Base-by-base conservation (phyloP, 2,329 filamentous ascomycete species). In the Dactylonectria macrodidyma region DNA sequence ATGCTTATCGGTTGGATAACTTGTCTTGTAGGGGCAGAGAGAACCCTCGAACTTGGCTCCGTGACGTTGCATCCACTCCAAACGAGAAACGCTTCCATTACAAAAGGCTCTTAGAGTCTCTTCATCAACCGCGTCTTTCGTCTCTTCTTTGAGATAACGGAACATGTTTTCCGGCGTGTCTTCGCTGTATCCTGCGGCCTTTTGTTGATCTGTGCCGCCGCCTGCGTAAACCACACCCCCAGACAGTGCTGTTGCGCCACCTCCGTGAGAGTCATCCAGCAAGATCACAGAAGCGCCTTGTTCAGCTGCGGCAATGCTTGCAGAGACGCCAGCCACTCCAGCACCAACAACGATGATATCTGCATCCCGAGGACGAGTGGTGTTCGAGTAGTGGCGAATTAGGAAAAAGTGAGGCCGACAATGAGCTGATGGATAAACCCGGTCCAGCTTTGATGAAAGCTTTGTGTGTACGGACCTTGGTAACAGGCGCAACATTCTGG, bases 271-370 rank as follows among this genome's bases (percentile, higher is more conserved):
- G 46, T 48, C 1, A 24, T 48, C 46, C 22, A 11, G 46, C 46
- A 48, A n/a, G 22, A 48, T 5, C 10, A 48, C 46, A 48, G 46
- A 48, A 24, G 46, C 46, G 46, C 16, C 46, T n/a, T 48, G 46
- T 48, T 48, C 14, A 24, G 46, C 46, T 19, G 46, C 46, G 10
- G 46, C 10, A 48, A 48, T 48, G 46, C 46, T 48, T 48, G 46
- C 14, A 48, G 46, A 48, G 46, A 48, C 46, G 1, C 46, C 46
- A 22, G 46, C 1, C 7, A 48, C 46, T 48, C 46, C 46, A 48
- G n/a, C 6, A 22, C 46, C 46, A n/a, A 22, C 46, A 24, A 22
- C 46, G 22, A 16, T 48, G 46, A 48, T 19, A n/a, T 48, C 6
- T 48, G n/a, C 46, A 48, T 48, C 16, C n/a, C n/a, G n/a, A 48